phyloP scores from a whole-genome alignment of 2,329 filamentous ascomycete species.

The Hypocreales sp. region DNA sequence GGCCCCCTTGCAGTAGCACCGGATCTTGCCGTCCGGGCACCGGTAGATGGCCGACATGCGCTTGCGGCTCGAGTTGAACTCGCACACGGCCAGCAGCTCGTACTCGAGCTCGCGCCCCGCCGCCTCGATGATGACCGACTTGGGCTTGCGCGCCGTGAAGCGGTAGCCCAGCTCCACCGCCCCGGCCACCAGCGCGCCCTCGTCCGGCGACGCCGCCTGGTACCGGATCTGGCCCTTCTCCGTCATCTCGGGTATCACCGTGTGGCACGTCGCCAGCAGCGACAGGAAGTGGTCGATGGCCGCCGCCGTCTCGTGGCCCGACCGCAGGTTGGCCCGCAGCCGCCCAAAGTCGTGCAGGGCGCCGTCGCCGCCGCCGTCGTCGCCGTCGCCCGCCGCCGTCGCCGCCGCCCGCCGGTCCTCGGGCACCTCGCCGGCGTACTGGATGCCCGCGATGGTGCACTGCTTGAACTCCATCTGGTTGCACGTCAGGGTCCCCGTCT shows the following conservation, averaged over 20 bases:
- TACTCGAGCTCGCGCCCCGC: constrained; percentile 64
- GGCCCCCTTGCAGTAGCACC: constrained; percentile 89
- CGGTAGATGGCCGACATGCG: constrained; percentile 96
- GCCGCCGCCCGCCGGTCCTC: constrained; percentile 73
- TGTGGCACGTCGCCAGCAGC: constrained; percentile 82
- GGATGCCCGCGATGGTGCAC: constrained; percentile 81
- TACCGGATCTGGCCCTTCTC: constrained; percentile 85
- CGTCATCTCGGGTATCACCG: constrained; percentile 82
- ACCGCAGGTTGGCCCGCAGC: constrained; percentile 53
- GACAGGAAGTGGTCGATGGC: constrained; percentile 69
- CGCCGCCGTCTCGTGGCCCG: constrained; percentile 29
- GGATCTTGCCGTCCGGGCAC: constrained; percentile 87
- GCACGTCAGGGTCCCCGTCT: constrained; percentile 93
- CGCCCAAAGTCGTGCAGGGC: constrained; percentile 76
- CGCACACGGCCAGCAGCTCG: constrained; percentile 88
- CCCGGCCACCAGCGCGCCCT: constrained; percentile 90
- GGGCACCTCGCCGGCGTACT: constrained; percentile 83
- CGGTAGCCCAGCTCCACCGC: constrained; percentile 74
- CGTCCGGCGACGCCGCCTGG: constrained; percentile 92
- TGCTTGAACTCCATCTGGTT: constrained; percentile 99
- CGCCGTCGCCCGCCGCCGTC: constrained; percentile 75
- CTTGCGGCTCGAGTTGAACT: constrained; percentile 91
- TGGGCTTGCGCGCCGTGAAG: constrained; percentile 81
- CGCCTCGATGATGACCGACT: constrained; percentile 69
- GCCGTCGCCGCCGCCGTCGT: constrained; percentile 67